phyloP scores from a whole-genome alignment of 1,139 yeast genomes.

The Hanseniaspora uvarum region DNA sequence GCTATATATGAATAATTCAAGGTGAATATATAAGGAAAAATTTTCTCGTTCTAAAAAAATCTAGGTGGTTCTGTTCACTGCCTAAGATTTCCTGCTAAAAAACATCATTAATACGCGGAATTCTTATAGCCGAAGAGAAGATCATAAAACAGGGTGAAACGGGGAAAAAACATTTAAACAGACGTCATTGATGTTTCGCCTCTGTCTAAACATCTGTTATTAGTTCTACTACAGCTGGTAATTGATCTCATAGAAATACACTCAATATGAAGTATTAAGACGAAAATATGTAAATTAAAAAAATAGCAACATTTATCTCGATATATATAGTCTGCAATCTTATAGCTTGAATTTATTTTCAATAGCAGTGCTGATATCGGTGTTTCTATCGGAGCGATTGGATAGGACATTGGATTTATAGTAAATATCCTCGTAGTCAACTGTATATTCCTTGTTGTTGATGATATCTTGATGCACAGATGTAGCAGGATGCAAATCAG shows the following conservation, averaged over 20 bases:
- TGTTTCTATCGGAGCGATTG: constrained; percentile 24
- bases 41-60: background rate
- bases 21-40: background rate
- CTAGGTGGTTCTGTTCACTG: no score
- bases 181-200: no score
- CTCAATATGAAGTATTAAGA: no score
- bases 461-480: constrained; percentile 67
- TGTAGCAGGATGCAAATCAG: constrained; percentile 28
- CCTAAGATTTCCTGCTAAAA: no score
- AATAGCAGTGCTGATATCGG: constrained; percentile 60
- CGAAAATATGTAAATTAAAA: no score
- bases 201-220: no score
- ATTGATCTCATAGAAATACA: no score
- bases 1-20: background rate
- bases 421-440: constrained; percentile 94
- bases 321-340: background rate
- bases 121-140: background rate
- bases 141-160: no score
- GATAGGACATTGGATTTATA: constrained; percentile 19
- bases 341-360: constrained; percentile 56
- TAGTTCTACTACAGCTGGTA: no score
- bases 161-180: no score
- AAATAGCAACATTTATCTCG: background rate
- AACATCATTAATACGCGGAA: background rate
- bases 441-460: constrained; percentile 56